phyloP scores from a whole-genome alignment of 495 filamentous ascomycete genomes.

The Lasiosphaeris hirsuta region DNA sequence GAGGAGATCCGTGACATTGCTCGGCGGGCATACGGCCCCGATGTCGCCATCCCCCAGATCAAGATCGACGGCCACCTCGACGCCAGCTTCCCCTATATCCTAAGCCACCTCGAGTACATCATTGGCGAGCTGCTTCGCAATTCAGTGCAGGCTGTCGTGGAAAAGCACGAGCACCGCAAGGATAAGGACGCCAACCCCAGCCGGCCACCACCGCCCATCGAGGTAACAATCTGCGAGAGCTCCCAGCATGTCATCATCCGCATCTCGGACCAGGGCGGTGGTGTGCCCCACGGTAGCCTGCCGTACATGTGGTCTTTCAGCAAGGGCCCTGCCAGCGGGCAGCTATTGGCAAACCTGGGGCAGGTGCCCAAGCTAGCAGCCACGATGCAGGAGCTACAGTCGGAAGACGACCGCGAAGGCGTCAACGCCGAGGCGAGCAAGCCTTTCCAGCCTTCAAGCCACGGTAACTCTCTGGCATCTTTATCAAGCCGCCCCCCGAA shows the following conservation, averaged over 20 bases:
- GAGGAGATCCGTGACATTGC: constrained; percentile 66
- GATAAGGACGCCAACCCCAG: constrained; percentile 26
- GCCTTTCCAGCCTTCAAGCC: background rate
- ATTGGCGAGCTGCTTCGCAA: constrained; percentile 94
- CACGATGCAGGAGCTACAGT: constrained; percentile 81
- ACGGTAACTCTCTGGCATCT: constrained; percentile 66
- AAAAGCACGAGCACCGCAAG: constrained; percentile 46
- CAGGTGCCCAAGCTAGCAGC: constrained; percentile 91
- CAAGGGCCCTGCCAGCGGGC: constrained; percentile 75
- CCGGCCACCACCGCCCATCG: constrained; percentile 69
- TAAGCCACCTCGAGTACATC: constrained; percentile 95
- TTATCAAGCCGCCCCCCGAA: constrained; percentile 81
- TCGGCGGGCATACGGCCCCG: constrained; percentile 64
- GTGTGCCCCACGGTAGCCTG: constrained; percentile 78
- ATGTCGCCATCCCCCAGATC: constrained; percentile 71
- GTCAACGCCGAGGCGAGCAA: background rate
- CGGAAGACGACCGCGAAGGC: constrained; percentile 13
- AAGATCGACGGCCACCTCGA: constrained; percentile 80
- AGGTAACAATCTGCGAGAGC: constrained; percentile 92
- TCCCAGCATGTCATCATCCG: constrained; percentile 94
- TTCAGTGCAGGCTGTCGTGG: constrained; percentile 86
- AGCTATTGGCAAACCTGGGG: constrained; percentile 73
- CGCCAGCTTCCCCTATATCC: constrained; percentile 93
- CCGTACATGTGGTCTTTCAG: constrained; percentile 94
- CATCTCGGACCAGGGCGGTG: constrained; percentile 92